Conservation (phyloP, 805 yeast species). For the Saturnispora bothae region DNA sequence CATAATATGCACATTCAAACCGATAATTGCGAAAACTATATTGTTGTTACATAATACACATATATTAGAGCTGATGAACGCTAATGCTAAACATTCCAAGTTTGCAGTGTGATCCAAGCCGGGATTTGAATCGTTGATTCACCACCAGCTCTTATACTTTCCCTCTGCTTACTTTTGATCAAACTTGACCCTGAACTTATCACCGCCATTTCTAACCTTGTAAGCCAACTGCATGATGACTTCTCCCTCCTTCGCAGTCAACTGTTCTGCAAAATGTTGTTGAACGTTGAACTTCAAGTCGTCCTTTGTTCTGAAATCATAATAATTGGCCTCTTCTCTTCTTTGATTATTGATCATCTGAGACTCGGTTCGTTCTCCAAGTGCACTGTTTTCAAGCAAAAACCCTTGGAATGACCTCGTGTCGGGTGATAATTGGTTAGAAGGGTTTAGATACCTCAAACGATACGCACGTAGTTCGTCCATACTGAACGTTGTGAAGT, state of each 20-base stretch:
- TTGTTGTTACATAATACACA: background rate
- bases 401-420: constrained; percentile 61
- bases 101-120: too few species aligned
- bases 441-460: constrained; percentile 32
- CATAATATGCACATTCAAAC: too few species aligned
- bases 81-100: too few species aligned
- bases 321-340: constrained; percentile 19
- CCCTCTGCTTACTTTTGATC: constrained; percentile 15
- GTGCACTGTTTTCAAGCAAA: constrained; percentile 48
- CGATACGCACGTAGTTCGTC: constrained; percentile 62
- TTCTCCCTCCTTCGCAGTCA: constrained; percentile 68
- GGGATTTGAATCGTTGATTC: too few species aligned
- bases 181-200: constrained; percentile 31
- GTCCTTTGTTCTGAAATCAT: constrained; percentile 24
- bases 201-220: constrained; percentile 60
- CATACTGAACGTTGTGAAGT: constrained; percentile 56
- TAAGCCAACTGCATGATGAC: constrained; percentile 82
- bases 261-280: constrained; percentile 47
- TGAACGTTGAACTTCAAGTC: constrained; percentile 23
- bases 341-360: constrained; percentile 21
- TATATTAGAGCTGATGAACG: background rate
- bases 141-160: too few species aligned
- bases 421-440: constrained; percentile 38
- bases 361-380: constrained; percentile 59
- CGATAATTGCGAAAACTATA: too few species aligned